Percentiles rank a stretch among this genome's conserved stretches.
These are phyloP conservation scores for Excoecaria agallocha DNA, from an alignment of 345 rosid genomes.

Conservation along the genomic window DNA sequence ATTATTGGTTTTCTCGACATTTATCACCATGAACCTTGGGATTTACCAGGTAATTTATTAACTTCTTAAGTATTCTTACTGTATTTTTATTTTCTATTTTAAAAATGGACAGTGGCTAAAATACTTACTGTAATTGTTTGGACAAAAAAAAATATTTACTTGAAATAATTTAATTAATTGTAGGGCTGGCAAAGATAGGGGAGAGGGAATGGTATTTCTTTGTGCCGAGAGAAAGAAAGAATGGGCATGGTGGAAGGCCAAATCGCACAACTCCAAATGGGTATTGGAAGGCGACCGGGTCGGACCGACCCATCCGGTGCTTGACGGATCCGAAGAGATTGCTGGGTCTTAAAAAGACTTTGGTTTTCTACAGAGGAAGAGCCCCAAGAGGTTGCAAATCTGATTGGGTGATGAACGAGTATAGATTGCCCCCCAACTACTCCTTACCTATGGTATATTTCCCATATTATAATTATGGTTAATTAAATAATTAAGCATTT, in stretches of 20 bases:
- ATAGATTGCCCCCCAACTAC: constrained; percentile 24
- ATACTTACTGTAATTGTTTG: too few species aligned
- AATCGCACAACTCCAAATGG: constrained; percentile 28
- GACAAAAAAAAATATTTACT: too few species aligned
- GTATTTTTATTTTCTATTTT: too few species aligned
- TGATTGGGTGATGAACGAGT: constrained; percentile 47
- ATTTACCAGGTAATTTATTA: constrained; percentile 26
- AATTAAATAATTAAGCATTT: too few species aligned
- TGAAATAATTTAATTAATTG: not conserved
- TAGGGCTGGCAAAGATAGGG: constrained; percentile 33
- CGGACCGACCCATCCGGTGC: constrained; percentile 26
- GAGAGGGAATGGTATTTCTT: constrained; percentile 44
- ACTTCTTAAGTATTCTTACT: not conserved
- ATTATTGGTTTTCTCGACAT: constrained; percentile 29
- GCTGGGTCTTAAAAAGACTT: constrained; percentile 30
- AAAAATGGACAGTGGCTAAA: too few species aligned
- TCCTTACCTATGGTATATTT: constrained; percentile 10
- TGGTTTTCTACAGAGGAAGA: constrained; percentile 38
- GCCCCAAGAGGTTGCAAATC: constrained; percentile 36
- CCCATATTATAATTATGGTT: too few species aligned
- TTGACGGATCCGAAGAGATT: constrained; percentile 18
- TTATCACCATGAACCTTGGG: constrained; percentile 31
- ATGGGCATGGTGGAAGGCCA: constrained; percentile 27
- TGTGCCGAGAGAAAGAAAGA: constrained; percentile 30
- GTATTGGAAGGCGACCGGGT: constrained; percentile 39